A percentile compares a stretch with the other conserved stretches of the same genome.
These are phyloP conservation scores for Gastrodia elata DNA, from an alignment of 106 monocot species.

Conservation along the genomic window DNA sequence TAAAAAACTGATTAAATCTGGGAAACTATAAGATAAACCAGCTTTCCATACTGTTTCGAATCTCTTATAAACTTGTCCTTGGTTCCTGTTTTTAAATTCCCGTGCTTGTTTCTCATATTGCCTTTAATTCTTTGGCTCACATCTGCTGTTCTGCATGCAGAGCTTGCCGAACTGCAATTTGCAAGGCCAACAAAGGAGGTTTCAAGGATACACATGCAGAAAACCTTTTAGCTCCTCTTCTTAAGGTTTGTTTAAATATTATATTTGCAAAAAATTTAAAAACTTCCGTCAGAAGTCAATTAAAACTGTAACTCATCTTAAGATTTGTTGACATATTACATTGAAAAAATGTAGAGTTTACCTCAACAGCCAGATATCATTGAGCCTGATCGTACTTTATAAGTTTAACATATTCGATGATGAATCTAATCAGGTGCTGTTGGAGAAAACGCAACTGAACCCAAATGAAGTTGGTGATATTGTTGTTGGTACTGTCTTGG, in stretches of 20 bases:
- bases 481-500: slow-evolving; percentile 80
- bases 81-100: not conserved
- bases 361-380: not conserved
- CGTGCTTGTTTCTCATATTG: not conserved
- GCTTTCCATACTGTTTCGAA: not conserved
- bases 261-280: not conserved
- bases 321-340: too few species aligned
- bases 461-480: slow-evolving; percentile 90
- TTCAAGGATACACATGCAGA: slow-evolving; percentile 83
- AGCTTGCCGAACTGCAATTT: slow-evolving; percentile 78
- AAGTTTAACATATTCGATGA: not conserved
- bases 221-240: slow-evolving; percentile 62
- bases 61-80: not conserved
- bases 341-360: too few species aligned
- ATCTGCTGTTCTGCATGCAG: slow-evolving; percentile 17
- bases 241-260: slow-evolving; percentile 45
- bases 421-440: slow-evolving; percentile 34
- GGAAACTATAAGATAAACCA: not conserved
- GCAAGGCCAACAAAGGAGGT: slow-evolving; percentile 68
- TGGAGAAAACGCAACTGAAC: slow-evolving; percentile 66
- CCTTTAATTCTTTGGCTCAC: not conserved
- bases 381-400: not conserved
- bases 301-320: not conserved
- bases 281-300: not conserved
- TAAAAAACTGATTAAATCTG: too few species aligned